Conservation (phyloP, 768 basidiomycete genomes). For the Hebeloma cylindrosporum region DNA sequence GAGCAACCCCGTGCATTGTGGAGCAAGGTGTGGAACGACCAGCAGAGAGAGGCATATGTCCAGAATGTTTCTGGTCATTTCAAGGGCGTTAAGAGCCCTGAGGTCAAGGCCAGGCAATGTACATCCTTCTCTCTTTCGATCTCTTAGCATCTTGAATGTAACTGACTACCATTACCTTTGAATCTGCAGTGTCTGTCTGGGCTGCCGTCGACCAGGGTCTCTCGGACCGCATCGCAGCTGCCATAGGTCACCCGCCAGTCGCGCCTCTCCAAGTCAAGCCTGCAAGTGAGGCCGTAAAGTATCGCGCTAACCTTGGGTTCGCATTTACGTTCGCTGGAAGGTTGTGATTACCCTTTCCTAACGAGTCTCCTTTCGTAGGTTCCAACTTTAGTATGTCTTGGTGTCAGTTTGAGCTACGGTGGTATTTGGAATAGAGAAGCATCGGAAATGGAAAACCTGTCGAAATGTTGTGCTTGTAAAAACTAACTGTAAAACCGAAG, state of each 20-base stretch:
- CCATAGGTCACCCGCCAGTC: conserved; percentile 59
- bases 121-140: conserved; percentile 28
- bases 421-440: too few relatives aligned
- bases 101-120: conserved; percentile 67
- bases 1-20: conserved; percentile 79
- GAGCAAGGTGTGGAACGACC: conserved; percentile 64
- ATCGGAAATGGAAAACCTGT: too few relatives aligned
- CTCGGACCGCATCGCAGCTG: conserved; percentile 76
- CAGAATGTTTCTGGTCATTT: conserved; percentile 68
- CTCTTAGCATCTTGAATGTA: neutral
- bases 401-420: too few relatives aligned
- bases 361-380: conserved; percentile 9
- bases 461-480: too few relatives aligned
- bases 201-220: conserved; percentile 75
- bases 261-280: conserved; percentile 61
- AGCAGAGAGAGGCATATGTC: conserved; percentile 59
- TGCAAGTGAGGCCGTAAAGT: conserved; percentile 55
- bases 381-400: conserved; percentile 12
- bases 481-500: too few relatives aligned
- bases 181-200: conserved; percentile 72
- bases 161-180: neutral
- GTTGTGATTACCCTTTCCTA: conserved; percentile 7
- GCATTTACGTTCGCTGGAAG: conserved; percentile 15
- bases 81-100: conserved; percentile 55
- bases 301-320: conserved; percentile 44